phyloP scores from a whole-genome alignment of 768 basidiomycete species.

The Baorangia bicolor region DNA sequence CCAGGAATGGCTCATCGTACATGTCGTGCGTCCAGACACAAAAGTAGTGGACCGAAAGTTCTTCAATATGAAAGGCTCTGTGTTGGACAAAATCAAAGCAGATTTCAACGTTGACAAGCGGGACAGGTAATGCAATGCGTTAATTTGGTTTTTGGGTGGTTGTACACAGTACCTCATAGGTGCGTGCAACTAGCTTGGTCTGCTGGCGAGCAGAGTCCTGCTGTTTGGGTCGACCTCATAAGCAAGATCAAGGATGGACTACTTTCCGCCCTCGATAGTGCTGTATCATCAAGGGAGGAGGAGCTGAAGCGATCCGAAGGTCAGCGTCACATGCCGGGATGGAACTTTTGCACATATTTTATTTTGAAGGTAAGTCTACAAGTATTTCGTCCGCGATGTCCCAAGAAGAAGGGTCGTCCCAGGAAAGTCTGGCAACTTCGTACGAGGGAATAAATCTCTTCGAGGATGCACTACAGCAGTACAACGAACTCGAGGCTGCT shows the following conservation, averaged over 20 bases:
- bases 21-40: constrained; percentile 74
- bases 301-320: constrained; percentile 88
- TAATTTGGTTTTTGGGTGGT: constrained; percentile 1
- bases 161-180: constrained; percentile 40
- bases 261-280: constrained; percentile 78
- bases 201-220: constrained; percentile 66
- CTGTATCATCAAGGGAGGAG: constrained; percentile 79
- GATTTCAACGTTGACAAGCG: constrained; percentile 91
- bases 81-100: constrained; percentile 85
- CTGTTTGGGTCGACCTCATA: constrained; percentile 84
- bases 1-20: constrained; percentile 92
- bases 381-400: not conserved
- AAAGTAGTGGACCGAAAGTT: constrained; percentile 59
- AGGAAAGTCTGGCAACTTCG: constrained; percentile 94
- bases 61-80: constrained; percentile 81
- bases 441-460: constrained; percentile 87
- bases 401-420: constrained; percentile 7
- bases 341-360: constrained; percentile 99
- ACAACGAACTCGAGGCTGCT: constrained; percentile 86
- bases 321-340: constrained; percentile 90
- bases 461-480: constrained; percentile 87
- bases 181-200: constrained; percentile 83
- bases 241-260: constrained; percentile 90
- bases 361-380: constrained; percentile 75
- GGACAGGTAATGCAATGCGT: constrained; percentile 54